Evolutionary conservation across 2,329 filamentous ascomycete species (phyloP).

Genomic region (Fonsecaea erecta): DNA sequence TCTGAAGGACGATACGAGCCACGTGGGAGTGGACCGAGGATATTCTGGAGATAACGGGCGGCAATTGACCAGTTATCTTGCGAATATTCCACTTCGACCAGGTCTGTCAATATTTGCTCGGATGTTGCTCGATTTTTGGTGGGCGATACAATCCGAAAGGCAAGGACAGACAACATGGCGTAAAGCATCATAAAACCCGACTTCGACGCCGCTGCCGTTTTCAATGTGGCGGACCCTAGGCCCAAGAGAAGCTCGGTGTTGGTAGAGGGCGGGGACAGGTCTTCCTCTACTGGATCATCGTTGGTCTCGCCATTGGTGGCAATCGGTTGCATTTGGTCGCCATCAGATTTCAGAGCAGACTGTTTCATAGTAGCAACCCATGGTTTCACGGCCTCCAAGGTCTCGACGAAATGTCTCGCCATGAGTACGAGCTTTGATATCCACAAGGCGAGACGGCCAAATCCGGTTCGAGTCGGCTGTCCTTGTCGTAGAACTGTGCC

Average conservation of each 20-base stretch:
- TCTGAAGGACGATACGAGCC: conserved; percentile 80
- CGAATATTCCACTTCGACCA: conserved; percentile 82
- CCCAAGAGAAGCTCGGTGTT: conserved; percentile 20
- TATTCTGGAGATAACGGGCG: conserved; percentile 74
- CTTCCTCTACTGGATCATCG: background rate
- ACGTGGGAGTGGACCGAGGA: conserved; percentile 78
- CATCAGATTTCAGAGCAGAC: background rate
- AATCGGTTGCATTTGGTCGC: background rate
- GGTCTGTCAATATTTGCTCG: conserved; percentile 77
- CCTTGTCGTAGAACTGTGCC: conserved; percentile 12
- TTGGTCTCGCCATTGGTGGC: background rate
- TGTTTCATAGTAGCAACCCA: conserved; percentile 26
- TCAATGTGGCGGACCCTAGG: conserved; percentile 53
- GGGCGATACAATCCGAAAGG: conserved; percentile 79
- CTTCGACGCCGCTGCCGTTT: conserved; percentile 64
- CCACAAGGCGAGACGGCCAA: conserved; percentile 80
- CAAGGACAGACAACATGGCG: conserved; percentile 66
- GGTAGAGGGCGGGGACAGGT: background rate
- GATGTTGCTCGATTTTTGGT: conserved; percentile 79
- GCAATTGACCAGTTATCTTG: conserved; percentile 74
- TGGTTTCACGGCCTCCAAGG: conserved; percentile 61
- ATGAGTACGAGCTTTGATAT: conserved; percentile 81
- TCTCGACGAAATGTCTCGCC: conserved; percentile 78
- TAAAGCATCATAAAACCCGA: conserved; percentile 55
- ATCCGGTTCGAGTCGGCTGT: conserved; percentile 53